These are phyloP conservation scores for Ceratocystis colombiana DNA, from an alignment of 2,329 filamentous ascomycete genomes.

Conservation along the genomic window DNA sequence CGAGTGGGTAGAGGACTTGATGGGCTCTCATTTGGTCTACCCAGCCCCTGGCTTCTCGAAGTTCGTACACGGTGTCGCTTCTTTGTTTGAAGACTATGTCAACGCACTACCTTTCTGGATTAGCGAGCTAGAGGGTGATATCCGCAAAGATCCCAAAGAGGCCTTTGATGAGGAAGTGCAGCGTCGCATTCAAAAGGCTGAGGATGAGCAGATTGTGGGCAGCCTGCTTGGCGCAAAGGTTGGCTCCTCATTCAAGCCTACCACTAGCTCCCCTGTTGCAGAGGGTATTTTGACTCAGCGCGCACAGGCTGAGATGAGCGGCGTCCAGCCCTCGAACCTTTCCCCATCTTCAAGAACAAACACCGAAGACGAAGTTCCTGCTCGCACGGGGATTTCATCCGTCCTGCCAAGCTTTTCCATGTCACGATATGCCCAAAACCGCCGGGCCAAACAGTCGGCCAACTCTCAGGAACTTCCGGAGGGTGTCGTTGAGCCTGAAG, in stretches of 20 bases:
- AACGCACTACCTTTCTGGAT: slow-evolving; percentile 97
- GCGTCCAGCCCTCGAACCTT: slow-evolving; percentile 25
- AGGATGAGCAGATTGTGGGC: slow-evolving; percentile 81
- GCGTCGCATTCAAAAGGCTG: slow-evolving; percentile 65
- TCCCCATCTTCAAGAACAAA: slow-evolving; percentile 30
- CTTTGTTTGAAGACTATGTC: slow-evolving; percentile 89
- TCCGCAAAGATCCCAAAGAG: slow-evolving; percentile 79
- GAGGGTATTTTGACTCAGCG: slow-evolving; percentile 47
- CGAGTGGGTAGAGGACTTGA: slow-evolving; percentile 83
- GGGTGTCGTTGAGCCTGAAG: slow-evolving; percentile 73
- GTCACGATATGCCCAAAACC: slow-evolving; percentile 59
- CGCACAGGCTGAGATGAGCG: slow-evolving; percentile 30
- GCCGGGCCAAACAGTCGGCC: slow-evolving; percentile 35
- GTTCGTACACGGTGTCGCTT: slow-evolving; percentile 86
- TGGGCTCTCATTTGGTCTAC: slow-evolving; percentile 85
- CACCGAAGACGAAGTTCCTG: slow-evolving; percentile 32
- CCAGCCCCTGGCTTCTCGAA: slow-evolving; percentile 87
- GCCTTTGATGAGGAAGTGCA: slow-evolving; percentile 90
- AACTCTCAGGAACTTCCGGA: slow-evolving; percentile 54
- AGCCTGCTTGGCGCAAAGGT: slow-evolving; percentile 62
- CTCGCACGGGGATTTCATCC: slow-evolving; percentile 44
- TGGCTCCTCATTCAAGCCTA: slow-evolving; percentile 46
- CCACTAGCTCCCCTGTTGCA: slow-evolving; percentile 55
- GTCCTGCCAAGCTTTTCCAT: slow-evolving; percentile 76
- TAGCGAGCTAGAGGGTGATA: slow-evolving; percentile 81